Evolutionary conservation across 805 yeast genomes (phyloP), one percentile per base, ranked within the genome.

Genomic region (Kazachstania africana): DNA sequence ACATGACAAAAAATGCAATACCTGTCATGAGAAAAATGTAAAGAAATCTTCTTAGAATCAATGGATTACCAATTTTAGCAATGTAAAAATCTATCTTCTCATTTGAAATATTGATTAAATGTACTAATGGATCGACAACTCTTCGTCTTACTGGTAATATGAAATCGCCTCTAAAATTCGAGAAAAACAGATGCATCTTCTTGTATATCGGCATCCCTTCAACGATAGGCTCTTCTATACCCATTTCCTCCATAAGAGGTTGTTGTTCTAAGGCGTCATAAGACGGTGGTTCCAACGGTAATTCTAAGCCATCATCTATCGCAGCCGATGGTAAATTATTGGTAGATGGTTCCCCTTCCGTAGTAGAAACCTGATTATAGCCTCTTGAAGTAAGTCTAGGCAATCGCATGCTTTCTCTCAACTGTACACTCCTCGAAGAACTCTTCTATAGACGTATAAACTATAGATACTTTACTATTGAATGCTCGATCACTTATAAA

Each of bases 31-130:
- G 48, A 2, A 75, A 45, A 8, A 88, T 80, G 45, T 83, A 83
- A 3, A 81, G 53, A 24, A 87, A 62, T 26, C 97, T 62, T 43
- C 80, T 78, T 17, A 87, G 73, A 17, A 88, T 78, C 29, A 84
- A 56, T 4, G 95, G 95, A 48, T 87, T 84, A 4, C 95, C 95
- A n/a, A 81, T 43, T 37, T 70, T 69, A 13, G 75, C 62, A 9
- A 88, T 55, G 17, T 64, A 54, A 19, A 60, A 55, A 43, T 87
- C 95, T 32, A 72, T 58, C 32, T 66, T 63, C 24, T 59, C 55
- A 33, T 55, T 47, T 8, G 57, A 3, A 12, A 43, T 38, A 5
- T 47, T 37, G 41, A 62, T 60, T 1, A 59, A 28, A 27, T 57
- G 60, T 1, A 63, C 67, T 9, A 70, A 44, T 0, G 77, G 78